Percentiles rank a stretch among this genome's conserved stretches.
Conservation (phyloP, 2,329 filamentous ascomycete genomes). For the Colletotrichum eleusines region DNA sequence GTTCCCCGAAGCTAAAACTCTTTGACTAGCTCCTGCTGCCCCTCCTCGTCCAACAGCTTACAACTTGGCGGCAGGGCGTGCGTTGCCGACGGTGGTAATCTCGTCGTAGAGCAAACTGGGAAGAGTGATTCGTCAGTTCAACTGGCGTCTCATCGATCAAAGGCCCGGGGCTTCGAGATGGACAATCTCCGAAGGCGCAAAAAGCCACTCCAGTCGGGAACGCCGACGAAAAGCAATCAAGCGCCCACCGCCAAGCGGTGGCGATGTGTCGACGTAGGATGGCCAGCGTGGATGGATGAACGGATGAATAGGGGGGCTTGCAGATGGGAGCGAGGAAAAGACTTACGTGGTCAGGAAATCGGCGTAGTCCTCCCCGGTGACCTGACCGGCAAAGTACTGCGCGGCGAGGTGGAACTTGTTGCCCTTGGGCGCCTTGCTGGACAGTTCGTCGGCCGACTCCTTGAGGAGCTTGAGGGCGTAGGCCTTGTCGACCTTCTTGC, state of each 20-base stretch:
- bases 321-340: slow-evolving; percentile 45
- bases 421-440: slow-evolving; percentile 80
- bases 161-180: background rate
- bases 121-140: slow-evolving; percentile 39
- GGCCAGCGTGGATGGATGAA: background rate
- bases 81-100: slow-evolving; percentile 79
- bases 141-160: slow-evolving; percentile 8
- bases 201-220: slow-evolving; percentile 29
- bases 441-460: slow-evolving; percentile 84
- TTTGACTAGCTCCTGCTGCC: background rate
- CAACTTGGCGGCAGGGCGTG: slow-evolving; percentile 72
- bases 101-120: slow-evolving; percentile 85
- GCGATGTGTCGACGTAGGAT: background rate
- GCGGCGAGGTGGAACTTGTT: slow-evolving; percentile 94
- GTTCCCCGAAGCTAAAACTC: background rate
- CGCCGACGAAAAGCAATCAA: background rate
- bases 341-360: slow-evolving; percentile 90
- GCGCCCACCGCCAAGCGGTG: background rate
- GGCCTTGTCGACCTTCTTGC: slow-evolving; percentile 92
- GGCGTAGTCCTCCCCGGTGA: slow-evolving; percentile 97
- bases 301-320: background rate
- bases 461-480: slow-evolving; percentile 89
- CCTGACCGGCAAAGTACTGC: slow-evolving; percentile 91
- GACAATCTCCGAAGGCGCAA: slow-evolving; percentile 14
- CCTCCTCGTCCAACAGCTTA: slow-evolving; percentile 50